These are phyloP conservation scores for Sporothrix schenckii DNA, from an alignment of 2,329 filamentous ascomycete species.

Conservation along the genomic window DNA sequence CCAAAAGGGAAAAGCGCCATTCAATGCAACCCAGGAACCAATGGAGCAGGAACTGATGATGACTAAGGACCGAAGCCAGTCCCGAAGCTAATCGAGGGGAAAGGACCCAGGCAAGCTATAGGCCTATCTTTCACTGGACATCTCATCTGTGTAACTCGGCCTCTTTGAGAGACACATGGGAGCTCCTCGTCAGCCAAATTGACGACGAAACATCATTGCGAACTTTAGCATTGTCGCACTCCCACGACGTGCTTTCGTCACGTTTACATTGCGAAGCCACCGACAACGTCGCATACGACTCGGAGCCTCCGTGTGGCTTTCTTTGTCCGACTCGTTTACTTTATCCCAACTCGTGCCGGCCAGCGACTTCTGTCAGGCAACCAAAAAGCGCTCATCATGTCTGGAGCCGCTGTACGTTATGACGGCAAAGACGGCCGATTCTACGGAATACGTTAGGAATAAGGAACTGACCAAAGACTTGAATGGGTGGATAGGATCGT, in stretches of 20 bases:
- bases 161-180: slow-evolving; percentile 1
- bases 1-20: slow-evolving; percentile 7
- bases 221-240: slow-evolving; percentile 3
- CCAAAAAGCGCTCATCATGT: slow-evolving; percentile 38
- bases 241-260: not conserved
- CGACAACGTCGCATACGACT: not conserved
- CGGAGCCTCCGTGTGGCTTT: not conserved
- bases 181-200: slow-evolving; percentile 7
- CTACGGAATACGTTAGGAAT: not conserved
- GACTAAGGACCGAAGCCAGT: slow-evolving; percentile 10
- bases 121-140: not conserved
- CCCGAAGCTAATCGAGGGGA: slow-evolving; percentile 18
- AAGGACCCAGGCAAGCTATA: not conserved
- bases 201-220: not conserved
- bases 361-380: not conserved
- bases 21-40: slow-evolving; percentile 21
- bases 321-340: not conserved
- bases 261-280: not conserved
- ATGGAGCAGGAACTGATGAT: slow-evolving; percentile 19
- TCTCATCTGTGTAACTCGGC: not conserved
- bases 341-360: not conserved
- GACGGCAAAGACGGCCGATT: slow-evolving; percentile 28
- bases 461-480: not conserved
- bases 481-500: slow-evolving; percentile 65
- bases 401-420: slow-evolving; percentile 37